phyloP scores from a whole-genome alignment of 1,284 basidiomycete genomes.

The Ustilago crameri region DNA sequence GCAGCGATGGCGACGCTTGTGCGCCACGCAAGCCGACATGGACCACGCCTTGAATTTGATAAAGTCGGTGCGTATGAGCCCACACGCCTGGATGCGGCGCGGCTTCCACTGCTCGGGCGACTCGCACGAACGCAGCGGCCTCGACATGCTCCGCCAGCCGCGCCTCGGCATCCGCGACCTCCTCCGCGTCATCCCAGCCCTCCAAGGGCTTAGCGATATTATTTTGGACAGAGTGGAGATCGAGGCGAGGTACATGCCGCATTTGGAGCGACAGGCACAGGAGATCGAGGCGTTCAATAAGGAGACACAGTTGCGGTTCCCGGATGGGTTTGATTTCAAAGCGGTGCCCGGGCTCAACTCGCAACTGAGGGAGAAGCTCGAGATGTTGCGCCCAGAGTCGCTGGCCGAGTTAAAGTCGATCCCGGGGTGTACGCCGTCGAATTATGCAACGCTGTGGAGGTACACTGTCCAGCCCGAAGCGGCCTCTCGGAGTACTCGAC shows the following conservation, averaged over 20 bases:
- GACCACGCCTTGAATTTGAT: constrained; percentile 73
- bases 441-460: constrained; percentile 56
- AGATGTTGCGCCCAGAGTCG: constrained; percentile 75
- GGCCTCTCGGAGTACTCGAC: background rate
- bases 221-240: constrained; percentile 30
- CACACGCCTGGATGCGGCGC: constrained; percentile 64
- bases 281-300: constrained; percentile 81
- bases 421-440: constrained; percentile 52
- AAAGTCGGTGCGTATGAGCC: constrained; percentile 66
- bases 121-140: constrained; percentile 72
- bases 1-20: constrained; percentile 74
- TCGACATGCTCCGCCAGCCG: constrained; percentile 79
- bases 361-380: constrained; percentile 79
- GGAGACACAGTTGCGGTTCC: constrained; percentile 79
- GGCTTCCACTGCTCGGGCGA: constrained; percentile 67
- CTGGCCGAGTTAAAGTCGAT: constrained; percentile 69
- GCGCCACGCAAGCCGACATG: constrained; percentile 72
- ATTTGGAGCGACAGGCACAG: constrained; percentile 77
- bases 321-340: constrained; percentile 78
- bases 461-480: constrained; percentile 23
- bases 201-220: constrained; percentile 71
- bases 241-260: constrained; percentile 67
- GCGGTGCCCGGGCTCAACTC: constrained; percentile 77
- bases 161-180: constrained; percentile 73
- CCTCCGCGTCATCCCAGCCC: constrained; percentile 72